phyloP scores from a whole-genome alignment of 768 basidiomycete species.

The Termitomyces sp. region DNA sequence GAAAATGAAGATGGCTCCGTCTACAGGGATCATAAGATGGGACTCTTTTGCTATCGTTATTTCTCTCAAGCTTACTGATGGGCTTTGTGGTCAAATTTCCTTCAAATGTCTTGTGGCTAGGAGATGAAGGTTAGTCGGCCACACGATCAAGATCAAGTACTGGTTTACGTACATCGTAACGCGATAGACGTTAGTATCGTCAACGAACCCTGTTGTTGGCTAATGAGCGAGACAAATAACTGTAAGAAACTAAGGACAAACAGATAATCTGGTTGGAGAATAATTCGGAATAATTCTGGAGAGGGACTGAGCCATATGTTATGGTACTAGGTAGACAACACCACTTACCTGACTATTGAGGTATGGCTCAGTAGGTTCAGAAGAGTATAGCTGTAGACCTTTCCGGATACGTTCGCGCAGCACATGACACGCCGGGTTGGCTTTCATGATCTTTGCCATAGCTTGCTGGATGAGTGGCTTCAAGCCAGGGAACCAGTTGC shows the following conservation, averaged over 20 bases:
- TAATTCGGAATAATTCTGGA: slow-evolving; percentile 87
- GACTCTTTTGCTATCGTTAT: background rate
- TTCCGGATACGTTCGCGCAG: slow-evolving; percentile 98
- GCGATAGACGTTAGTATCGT: slow-evolving; percentile 99
- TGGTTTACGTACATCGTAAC: slow-evolving; percentile 70
- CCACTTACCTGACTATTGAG: slow-evolving; percentile 81
- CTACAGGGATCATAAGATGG: slow-evolving; percentile 30
- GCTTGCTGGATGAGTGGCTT: slow-evolving; percentile 98
- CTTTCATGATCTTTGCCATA: slow-evolving; percentile 99
- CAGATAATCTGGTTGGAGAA: slow-evolving; percentile 99
- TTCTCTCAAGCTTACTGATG: slow-evolving; percentile 61
- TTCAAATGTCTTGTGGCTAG: slow-evolving; percentile 97
- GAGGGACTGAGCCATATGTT: slow-evolving; percentile 1
- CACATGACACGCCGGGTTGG: slow-evolving; percentile 96
- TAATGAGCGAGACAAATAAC: background rate
- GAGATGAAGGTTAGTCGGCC: background rate
- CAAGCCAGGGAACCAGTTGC: slow-evolving; percentile 99
- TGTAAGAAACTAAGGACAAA: slow-evolving; percentile 24
- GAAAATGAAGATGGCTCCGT: slow-evolving; percentile 98
- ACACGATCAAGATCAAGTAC: background rate
- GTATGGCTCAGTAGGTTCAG: slow-evolving; percentile 98
- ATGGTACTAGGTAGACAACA: background rate
- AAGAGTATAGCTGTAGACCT: slow-evolving; percentile 96
- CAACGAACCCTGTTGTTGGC: slow-evolving; percentile 77
- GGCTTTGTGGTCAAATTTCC: slow-evolving; percentile 99